Conservation (phyloP, 2,329 filamentous ascomycete genomes). For the Aureobasidium sp. region DNA sequence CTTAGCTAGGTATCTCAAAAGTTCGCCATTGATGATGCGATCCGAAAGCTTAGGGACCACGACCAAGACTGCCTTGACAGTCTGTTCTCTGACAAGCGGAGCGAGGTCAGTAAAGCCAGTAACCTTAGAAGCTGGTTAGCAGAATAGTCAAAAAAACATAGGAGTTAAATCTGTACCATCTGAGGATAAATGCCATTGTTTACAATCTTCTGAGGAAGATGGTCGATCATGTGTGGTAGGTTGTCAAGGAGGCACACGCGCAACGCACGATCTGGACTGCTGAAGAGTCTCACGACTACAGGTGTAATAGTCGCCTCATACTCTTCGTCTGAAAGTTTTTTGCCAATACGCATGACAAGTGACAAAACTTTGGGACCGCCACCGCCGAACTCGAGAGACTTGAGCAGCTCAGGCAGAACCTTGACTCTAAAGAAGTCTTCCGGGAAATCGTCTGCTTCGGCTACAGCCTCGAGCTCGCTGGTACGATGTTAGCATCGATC, state of each 20-base stretch:
- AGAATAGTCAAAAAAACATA: background rate
- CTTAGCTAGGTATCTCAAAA: conserved; percentile 84
- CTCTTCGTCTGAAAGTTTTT: conserved; percentile 81
- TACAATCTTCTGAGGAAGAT: conserved; percentile 76
- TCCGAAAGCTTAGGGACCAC: conserved; percentile 87
- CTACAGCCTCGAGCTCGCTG: conserved; percentile 69
- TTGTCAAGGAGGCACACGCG: conserved; percentile 87
- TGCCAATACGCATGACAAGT: conserved; percentile 83
- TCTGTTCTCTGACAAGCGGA: conserved; percentile 89
- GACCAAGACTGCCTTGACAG: conserved; percentile 84
- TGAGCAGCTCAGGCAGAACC: conserved; percentile 88
- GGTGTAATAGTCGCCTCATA: conserved; percentile 80
- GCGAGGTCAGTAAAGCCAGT: conserved; percentile 90
- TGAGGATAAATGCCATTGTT: conserved; percentile 97
- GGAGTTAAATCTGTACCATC: conserved; percentile 50
- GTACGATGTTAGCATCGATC: conserved; percentile 13
- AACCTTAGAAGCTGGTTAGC: conserved; percentile 47
- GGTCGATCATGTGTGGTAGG: conserved; percentile 83
- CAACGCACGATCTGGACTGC: conserved; percentile 84
- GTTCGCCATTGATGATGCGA: conserved; percentile 84
- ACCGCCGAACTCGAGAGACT: conserved; percentile 96
- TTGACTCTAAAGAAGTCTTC: conserved; percentile 99
- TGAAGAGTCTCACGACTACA: conserved; percentile 78
- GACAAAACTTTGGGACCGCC: conserved; percentile 85
- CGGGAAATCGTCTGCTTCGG: conserved; percentile 76